phyloP scores from a whole-genome alignment of 1,284 basidiomycete species.

The Leccinum fuscescens region DNA sequence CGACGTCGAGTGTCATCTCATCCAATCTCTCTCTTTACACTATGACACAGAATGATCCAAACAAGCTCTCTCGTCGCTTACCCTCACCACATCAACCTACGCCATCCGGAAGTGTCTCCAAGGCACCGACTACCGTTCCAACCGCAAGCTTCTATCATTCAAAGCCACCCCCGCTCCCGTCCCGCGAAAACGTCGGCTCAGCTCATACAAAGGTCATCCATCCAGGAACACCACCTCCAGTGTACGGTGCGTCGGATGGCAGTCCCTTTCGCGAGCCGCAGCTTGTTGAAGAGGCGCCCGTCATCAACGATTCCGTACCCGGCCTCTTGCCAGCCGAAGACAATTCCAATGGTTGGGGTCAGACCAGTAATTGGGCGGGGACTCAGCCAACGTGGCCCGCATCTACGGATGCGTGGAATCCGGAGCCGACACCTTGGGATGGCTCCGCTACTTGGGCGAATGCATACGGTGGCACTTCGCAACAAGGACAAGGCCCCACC shows the following conservation, averaged over 20 bases:
- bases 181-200: slow-evolving; percentile 32
- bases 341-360: slow-evolving; percentile 8
- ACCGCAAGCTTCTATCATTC: slow-evolving; percentile 31
- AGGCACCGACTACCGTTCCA: slow-evolving; percentile 23
- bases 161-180: slow-evolving; percentile 34
- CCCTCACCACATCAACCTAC: slow-evolving; percentile 24
- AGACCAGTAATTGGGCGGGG: slow-evolving; percentile 23
- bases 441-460: slow-evolving; percentile 21
- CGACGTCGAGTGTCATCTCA: background rate
- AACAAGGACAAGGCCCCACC: slow-evolving; percentile 29
- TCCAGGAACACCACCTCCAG: slow-evolving; percentile 29
- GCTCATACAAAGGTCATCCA: slow-evolving; percentile 31
- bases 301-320: slow-evolving; percentile 29
- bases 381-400: slow-evolving; percentile 12
- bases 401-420: slow-evolving; percentile 20
- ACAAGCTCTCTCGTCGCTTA: slow-evolving; percentile 18
- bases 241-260: slow-evolving; percentile 25
- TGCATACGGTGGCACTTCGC: slow-evolving; percentile 17
- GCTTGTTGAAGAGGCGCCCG: slow-evolving; percentile 40
- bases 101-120: slow-evolving; percentile 19
- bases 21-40: background rate
- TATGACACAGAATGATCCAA: slow-evolving; percentile 30
- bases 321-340: slow-evolving; percentile 28
- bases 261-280: slow-evolving; percentile 45
- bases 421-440: slow-evolving; percentile 29